Conservation (phyloP, 495 filamentous ascomycete species). For the Aspergillus sparsus region DNA sequence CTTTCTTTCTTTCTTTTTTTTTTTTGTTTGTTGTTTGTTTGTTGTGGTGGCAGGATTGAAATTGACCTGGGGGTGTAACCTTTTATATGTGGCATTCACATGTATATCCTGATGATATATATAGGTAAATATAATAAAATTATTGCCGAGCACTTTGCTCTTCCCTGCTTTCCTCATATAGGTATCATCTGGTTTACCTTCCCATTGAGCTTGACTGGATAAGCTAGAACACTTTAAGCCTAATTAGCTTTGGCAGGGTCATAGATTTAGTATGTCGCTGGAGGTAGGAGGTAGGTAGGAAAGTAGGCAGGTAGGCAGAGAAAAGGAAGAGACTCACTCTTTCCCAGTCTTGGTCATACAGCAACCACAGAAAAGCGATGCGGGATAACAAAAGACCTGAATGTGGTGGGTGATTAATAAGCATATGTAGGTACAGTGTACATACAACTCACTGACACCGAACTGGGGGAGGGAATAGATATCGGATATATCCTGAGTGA, state of each 20-base stretch:
- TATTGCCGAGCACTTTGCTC: too few relatives aligned
- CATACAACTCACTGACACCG: not conserved
- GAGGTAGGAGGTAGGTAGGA: too few relatives aligned
- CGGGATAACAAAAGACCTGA: slow-evolving; percentile 60
- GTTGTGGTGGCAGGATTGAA: too few relatives aligned
- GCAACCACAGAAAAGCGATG: slow-evolving; percentile 61
- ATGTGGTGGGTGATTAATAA: not conserved
- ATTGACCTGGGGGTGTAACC: too few relatives aligned
- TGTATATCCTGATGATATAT: too few relatives aligned
- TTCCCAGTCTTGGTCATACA: slow-evolving; percentile 57
- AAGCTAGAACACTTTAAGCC: slow-evolving; percentile 49
- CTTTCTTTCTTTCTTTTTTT: too few relatives aligned
- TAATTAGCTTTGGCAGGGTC: slow-evolving; percentile 16
- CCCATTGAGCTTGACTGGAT: slow-evolving; percentile 57
- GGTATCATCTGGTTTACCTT: slow-evolving; percentile 57
- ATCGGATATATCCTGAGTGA: too few relatives aligned
- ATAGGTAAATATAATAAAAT: not conserved
- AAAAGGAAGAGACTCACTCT: slow-evolving; percentile 43
- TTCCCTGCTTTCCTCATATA: slow-evolving; percentile 17
- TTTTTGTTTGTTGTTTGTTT: too few relatives aligned
- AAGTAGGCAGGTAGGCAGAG: not conserved
- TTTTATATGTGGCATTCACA: too few relatives aligned
- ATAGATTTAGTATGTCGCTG: not conserved
- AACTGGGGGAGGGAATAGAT: not conserved
- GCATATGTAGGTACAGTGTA: not conserved